These are phyloP conservation scores for Sextonia rubra DNA, from an alignment of 164 flowering plant species.

Conservation along the genomic window DNA sequence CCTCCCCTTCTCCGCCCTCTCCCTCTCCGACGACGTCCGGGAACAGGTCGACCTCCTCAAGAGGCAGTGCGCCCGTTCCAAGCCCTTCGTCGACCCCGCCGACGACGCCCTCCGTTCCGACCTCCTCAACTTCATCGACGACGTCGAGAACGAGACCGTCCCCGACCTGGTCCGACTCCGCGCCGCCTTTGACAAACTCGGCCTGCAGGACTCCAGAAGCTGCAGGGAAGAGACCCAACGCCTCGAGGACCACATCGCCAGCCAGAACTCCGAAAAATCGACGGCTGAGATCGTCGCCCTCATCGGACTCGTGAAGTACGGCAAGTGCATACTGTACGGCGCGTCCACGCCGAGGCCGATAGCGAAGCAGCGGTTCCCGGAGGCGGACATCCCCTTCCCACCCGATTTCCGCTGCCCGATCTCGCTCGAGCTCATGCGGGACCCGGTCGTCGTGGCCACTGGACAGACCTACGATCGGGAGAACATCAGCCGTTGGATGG, in stretches of 20 bases:
- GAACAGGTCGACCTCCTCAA: constrained; percentile 51
- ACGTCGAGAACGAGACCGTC: constrained; percentile 47
- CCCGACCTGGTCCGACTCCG: constrained; percentile 44
- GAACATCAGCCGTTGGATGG: constrained; percentile 67
- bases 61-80: constrained; percentile 40
- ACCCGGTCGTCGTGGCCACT: constrained; percentile 83
- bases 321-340: constrained; percentile 67
- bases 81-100: constrained; percentile 25
- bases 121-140: constrained; percentile 40
- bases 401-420: constrained; percentile 83
- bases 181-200: constrained; percentile 33
- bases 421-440: constrained; percentile 71
- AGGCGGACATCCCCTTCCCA: constrained; percentile 41
- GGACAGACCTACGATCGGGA: constrained; percentile 88
- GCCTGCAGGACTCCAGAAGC: constrained; percentile 35
- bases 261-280: constrained; percentile 39
- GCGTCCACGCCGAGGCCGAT: constrained; percentile 39
- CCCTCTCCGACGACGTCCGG: constrained; percentile 45
- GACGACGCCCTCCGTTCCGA: constrained; percentile 38
- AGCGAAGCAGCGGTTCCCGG: constrained; percentile 6
- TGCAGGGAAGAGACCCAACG: constrained; percentile 67
- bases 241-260: constrained; percentile 59
- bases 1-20: constrained; percentile 42
- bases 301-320: constrained; percentile 69
- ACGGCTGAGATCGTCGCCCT: constrained; percentile 41